Evolutionary conservation across 2,329 filamentous ascomycete genomes (phyloP), one percentile per base, ranked within the genome.

Genomic region (Scedosporium boydii): DNA sequence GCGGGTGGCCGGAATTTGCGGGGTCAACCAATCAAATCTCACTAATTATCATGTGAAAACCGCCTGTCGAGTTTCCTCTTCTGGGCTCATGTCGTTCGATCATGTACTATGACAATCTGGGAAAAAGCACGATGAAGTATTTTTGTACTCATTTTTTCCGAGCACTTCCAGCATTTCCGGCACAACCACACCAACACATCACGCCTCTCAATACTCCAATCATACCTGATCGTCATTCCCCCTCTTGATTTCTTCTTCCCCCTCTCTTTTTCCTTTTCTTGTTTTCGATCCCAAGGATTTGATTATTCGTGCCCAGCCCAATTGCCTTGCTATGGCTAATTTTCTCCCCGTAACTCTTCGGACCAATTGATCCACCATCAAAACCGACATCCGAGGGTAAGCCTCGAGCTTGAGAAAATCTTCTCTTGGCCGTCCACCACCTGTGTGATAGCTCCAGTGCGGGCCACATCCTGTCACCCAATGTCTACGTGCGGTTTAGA

Each of bases 81-180:
- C 60, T 62, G 60, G 27, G 34, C 34, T 48, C 48, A 59, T 58
- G 21, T 62, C 60, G 60, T 62, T 62, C 60, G 60, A 62, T 62
- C 48, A 57, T n/a, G 51, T 41, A 46, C 48, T 48, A 34, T 38
- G n/a, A 34, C 56, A 21, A 58, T 38, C 27, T 42, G 56, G 56
- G 27, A 38, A 38, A 58, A 23, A 41, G 56, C 56, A n/a, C 16
- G 21, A 34, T 12, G 34, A 58, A 58, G 29, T 26, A 41, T n/a
- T 38, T 58, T 58, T 23, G 23, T 21, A 34, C 56, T 41, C n/a
- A 9, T 29, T 38, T 58, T 58, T n/a, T 38, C 56, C 56, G 23
- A 58, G 27, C 56, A 58, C 56, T 16, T 58, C 38, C 51, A 58
- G 27, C 16, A 58, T 27, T 34, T 58, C 38, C 51, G 21, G 51